Evolutionary conservation across 441 rosid species (phyloP), one percentile per base, ranked within the genome.

Genomic region (Croton setiger): DNA sequence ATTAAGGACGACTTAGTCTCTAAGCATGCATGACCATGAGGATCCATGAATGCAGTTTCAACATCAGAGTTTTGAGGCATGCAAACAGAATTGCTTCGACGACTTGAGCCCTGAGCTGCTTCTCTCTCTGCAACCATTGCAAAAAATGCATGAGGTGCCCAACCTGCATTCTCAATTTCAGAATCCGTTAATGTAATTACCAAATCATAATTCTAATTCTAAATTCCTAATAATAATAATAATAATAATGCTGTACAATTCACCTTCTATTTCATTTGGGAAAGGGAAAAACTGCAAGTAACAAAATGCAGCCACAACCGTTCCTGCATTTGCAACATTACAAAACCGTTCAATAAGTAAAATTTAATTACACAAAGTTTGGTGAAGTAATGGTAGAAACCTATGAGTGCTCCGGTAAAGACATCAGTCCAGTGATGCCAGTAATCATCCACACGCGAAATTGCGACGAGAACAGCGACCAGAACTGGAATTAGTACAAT

Each of bases 351-450:
- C 4, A 39, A 45, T 53, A 18, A 53, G 10, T 9, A 11, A 53
- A 11, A 3, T 1, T 20, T 20, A 20, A 20, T 53, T 53, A 20
- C 3, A 45, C 48, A 45, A 13, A 6, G 3, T 7, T 20, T 51
- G 2, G 33, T 43, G 14, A 45, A 52, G 14, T 45, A 45, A 17
- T 15, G 27, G 44, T 13, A 66, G 58, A 41, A 58, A 88, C 93
- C 96, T 72, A 86, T 70, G 67, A 88, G 73, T 54, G 85, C 89
- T 63, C 93, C 90, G n/a, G 86, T 80, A 59, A 88, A 86, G 27
- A 90, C 92, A 81, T 90, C 93, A 70, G 84, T 85, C 96, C 90
- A 90, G 59, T 90, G 96, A 81, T 90, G 96, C 96, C 92, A 86
- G 72, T 90, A 90, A 79, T 90, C 93, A 70, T 88, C 93, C 8